These are phyloP conservation scores for Plasmodium gaboni DNA, from an alignment of 169 alveolate species.

Conservation along the genomic window DNA sequence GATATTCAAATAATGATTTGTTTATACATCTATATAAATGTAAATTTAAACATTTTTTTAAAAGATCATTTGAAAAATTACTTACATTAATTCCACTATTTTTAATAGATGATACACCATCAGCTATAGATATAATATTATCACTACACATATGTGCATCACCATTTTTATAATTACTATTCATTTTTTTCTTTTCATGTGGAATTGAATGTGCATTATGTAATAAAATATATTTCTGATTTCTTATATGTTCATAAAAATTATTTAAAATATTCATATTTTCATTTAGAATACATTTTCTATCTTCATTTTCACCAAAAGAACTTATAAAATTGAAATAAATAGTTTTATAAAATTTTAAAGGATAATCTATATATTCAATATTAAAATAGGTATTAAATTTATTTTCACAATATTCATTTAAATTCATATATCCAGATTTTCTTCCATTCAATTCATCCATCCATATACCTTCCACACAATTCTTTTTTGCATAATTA, in stretches of 20 bases:
- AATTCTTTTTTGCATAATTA: slow-evolving; percentile 44
- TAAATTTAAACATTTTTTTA: slow-evolving; percentile 71
- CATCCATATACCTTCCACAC: slow-evolving; percentile 8
- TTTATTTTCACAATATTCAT: slow-evolving; percentile 62
- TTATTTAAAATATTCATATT: slow-evolving; percentile 26
- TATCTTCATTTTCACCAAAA: slow-evolving; percentile 21
- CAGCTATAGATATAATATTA: slow-evolving; percentile 70
- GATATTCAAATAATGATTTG: slow-evolving; percentile 35
- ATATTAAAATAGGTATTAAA: slow-evolving; percentile 56
- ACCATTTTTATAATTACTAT: slow-evolving; percentile 62
- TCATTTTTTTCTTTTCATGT: slow-evolving; percentile 33
- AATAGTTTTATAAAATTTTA: slow-evolving; percentile 33
- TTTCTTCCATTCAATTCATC: not conserved
- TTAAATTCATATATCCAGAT: slow-evolving; percentile 14
- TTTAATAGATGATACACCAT: slow-evolving; percentile 74
- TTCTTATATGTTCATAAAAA: slow-evolving; percentile 16
- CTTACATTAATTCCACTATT: slow-evolving; percentile 71
- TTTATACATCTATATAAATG: slow-evolving; percentile 37
- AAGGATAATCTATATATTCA: slow-evolving; percentile 34
- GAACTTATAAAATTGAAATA: slow-evolving; percentile 54
- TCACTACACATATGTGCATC: slow-evolving; percentile 72
- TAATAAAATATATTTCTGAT: slow-evolving; percentile 40
- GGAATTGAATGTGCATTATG: slow-evolving; percentile 62
- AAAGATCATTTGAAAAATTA: slow-evolving; percentile 70
- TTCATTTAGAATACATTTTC: slow-evolving; percentile 19